phyloP scores from a whole-genome alignment of 2,329 filamentous ascomycete species.

The Stemphylium beticola region DNA sequence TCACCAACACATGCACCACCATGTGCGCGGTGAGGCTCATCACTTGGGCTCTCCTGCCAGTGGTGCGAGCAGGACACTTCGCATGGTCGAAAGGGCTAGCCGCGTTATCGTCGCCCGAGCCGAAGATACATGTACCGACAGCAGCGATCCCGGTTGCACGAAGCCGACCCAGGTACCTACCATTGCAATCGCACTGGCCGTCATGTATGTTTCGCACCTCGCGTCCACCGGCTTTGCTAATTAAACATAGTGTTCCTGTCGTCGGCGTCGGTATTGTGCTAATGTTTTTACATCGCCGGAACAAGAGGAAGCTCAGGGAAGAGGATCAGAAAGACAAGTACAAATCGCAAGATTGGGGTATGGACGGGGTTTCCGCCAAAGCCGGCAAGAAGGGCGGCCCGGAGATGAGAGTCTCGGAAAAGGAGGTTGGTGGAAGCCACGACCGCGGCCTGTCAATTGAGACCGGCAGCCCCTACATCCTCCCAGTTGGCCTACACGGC shows the following conservation, averaged over 20 bases:
- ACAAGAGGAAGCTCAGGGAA: slow-evolving; percentile 70
- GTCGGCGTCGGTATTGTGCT: slow-evolving; percentile 70
- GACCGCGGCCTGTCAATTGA: slow-evolving; percentile 64
- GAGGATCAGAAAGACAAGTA: slow-evolving; percentile 89
- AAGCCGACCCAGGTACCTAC: slow-evolving; percentile 45
- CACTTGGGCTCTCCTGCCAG: slow-evolving; percentile 16
- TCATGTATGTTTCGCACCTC: slow-evolving; percentile 34
- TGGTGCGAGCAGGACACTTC: slow-evolving; percentile 26
- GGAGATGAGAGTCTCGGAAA: slow-evolving; percentile 66
- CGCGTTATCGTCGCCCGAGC: slow-evolving; percentile 38
- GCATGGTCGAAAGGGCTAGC: slow-evolving; percentile 31
- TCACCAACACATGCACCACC: slow-evolving; percentile 41
- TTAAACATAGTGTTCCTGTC: slow-evolving; percentile 71
- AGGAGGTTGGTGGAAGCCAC: slow-evolving; percentile 43
- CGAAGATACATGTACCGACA: slow-evolving; percentile 36
- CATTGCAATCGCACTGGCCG: slow-evolving; percentile 42
- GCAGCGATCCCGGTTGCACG: slow-evolving; percentile 43
- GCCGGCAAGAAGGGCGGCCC: slow-evolving; percentile 45
- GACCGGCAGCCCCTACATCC: slow-evolving; percentile 84
- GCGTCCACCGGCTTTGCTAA: slow-evolving; percentile 28
- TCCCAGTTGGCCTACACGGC: slow-evolving; percentile 79
- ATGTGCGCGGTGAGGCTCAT: slow-evolving; percentile 30
- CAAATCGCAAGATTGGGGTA: slow-evolving; percentile 89
- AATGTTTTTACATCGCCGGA: slow-evolving; percentile 78
- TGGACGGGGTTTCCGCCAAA: slow-evolving; percentile 61